These are phyloP conservation scores for Pleurotus citrinopileatus DNA, from an alignment of 768 basidiomycete species.

Conservation along the genomic window DNA sequence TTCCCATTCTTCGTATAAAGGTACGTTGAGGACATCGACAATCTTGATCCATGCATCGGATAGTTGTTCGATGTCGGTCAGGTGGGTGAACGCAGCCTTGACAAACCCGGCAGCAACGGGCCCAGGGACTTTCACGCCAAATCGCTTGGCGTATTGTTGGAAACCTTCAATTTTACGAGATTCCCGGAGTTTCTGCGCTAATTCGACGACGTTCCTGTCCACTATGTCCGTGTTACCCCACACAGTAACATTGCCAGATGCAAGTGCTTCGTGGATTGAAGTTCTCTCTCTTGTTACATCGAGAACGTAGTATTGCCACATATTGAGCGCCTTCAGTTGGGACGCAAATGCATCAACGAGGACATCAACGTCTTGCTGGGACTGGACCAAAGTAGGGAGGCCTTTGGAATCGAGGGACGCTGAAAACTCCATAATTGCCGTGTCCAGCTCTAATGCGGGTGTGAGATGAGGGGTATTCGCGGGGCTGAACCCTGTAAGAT, in stretches of 20 bases:
- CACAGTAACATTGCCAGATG: slow-evolving; percentile 35
- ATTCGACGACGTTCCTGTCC: slow-evolving; percentile 58
- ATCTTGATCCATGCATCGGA: slow-evolving; percentile 73
- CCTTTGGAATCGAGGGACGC: slow-evolving; percentile 56
- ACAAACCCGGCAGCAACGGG: slow-evolving; percentile 71
- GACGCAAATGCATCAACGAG: slow-evolving; percentile 64
- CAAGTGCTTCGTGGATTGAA: slow-evolving; percentile 53
- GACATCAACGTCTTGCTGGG: slow-evolving; percentile 62
- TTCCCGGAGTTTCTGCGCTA: slow-evolving; percentile 61
- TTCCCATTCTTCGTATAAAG: slow-evolving; percentile 84
- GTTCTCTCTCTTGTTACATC: slow-evolving; percentile 65
- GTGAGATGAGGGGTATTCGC: slow-evolving; percentile 88
- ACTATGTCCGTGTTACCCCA: slow-evolving; percentile 65
- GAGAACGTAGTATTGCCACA: slow-evolving; percentile 96
- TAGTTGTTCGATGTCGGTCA: slow-evolving; percentile 48
- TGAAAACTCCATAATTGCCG: slow-evolving; percentile 82
- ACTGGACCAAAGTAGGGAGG: slow-evolving; percentile 69
- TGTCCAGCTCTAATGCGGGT: slow-evolving; percentile 91
- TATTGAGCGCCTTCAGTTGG: slow-evolving; percentile 58
- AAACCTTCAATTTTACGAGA: slow-evolving; percentile 58
- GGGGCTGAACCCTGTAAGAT: slow-evolving; percentile 77
- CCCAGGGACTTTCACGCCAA: slow-evolving; percentile 62
- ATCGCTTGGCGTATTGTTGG: slow-evolving; percentile 60
- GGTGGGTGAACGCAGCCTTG: slow-evolving; percentile 58
- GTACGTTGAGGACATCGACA: slow-evolving; percentile 85